Base-by-base conservation (phyloP, 1,139 yeast genomes). In the Suzukiozyma palmioleophila region DNA sequence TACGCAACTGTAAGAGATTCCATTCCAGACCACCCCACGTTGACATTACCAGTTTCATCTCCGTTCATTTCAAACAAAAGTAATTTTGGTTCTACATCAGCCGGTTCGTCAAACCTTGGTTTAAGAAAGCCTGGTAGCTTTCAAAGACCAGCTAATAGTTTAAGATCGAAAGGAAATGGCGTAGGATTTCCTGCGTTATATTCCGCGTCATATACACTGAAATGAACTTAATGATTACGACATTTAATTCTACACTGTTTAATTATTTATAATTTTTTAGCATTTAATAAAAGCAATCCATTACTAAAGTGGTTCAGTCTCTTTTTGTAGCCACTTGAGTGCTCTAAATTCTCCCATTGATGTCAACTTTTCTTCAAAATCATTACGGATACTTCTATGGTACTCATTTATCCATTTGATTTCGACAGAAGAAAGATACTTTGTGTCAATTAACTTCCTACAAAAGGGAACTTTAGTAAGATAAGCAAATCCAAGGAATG, bases 401-500 rank as follows among this genome's bases (percentile, higher is more conserved):
- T 65, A 77, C 18, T 62, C 60, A 49, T 77, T 75, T 28, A 77
- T 66, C 82, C 82, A 77, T n/a, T 54, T 51, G 22, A 71, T 50
- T 49, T 77, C 81, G n/a, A 61, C 54, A 0, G 50, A 45, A 2
- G 60, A 53, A 38, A 77, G 59, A 40, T 61, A 57, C 11, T 48
- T 41, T 7, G 41, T 50, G 46, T 77, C 77, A 36, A 77, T 75
- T 38, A 77, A 60, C 26, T 63, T 67, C 30, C 60, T 54, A 43
- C 81, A 73, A 48, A 75, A 77, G 2, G 83, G 83, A 8, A 77
- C 79, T 42, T 72, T 62, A 1, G 82, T 77, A 44, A 75, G 57
- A 49, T 76, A 77, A 8, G 64, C 68, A 51, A 77, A 77, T 3
- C 69, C 69, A 32, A 74, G 58, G 46, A 60, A 66, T 33, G 57